These are phyloP conservation scores for Actinomortierella ambigua DNA, from an alignment of 371 early-diverging fungal genomes.

Conservation along the genomic window DNA sequence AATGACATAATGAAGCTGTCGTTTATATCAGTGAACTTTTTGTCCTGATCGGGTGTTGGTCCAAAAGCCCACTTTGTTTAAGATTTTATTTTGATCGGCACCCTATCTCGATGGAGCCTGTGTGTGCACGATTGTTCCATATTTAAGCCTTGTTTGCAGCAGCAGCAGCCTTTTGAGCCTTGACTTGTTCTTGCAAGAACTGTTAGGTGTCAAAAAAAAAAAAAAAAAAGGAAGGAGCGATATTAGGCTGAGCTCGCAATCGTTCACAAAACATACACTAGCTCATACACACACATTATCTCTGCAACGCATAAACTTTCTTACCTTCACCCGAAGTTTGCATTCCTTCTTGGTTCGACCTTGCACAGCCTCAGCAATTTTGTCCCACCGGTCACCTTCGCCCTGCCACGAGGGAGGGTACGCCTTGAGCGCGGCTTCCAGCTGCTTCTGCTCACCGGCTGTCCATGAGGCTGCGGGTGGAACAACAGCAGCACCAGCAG, in stretches of 20 bases:
- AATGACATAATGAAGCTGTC: too few relatives aligned
- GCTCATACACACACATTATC: background rate
- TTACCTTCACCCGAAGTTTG: conserved; percentile 61
- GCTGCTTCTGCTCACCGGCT: conserved; percentile 52
- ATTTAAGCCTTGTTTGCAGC: background rate
- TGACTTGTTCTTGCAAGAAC: conserved; percentile 49
- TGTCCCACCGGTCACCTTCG: conserved; percentile 66
- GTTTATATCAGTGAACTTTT: too few relatives aligned
- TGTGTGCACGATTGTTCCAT: background rate
- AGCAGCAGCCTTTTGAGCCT: conserved; percentile 46
- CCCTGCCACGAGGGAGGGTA: conserved; percentile 61
- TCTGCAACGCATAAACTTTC: background rate
- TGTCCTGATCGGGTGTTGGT: too few relatives aligned
- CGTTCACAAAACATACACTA: background rate
- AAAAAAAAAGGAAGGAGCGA: background rate
- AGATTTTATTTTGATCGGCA: too few relatives aligned
- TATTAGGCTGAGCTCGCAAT: background rate
- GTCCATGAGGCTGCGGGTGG: conserved; percentile 51
- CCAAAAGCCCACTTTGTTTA: too few relatives aligned
- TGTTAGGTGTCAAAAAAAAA: conserved; percentile 4
- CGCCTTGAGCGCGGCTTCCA: conserved; percentile 57
- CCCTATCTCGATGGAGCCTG: too few relatives aligned
- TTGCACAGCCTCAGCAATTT: conserved; percentile 57
- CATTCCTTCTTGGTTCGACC: conserved; percentile 65
- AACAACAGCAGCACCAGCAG: conserved; percentile 3